Percentiles rank a stretch among this genome's conserved stretches.
These are phyloP conservation scores for Suillus alpinus DNA, from an alignment of 768 basidiomycete genomes.

Conservation along the genomic window DNA sequence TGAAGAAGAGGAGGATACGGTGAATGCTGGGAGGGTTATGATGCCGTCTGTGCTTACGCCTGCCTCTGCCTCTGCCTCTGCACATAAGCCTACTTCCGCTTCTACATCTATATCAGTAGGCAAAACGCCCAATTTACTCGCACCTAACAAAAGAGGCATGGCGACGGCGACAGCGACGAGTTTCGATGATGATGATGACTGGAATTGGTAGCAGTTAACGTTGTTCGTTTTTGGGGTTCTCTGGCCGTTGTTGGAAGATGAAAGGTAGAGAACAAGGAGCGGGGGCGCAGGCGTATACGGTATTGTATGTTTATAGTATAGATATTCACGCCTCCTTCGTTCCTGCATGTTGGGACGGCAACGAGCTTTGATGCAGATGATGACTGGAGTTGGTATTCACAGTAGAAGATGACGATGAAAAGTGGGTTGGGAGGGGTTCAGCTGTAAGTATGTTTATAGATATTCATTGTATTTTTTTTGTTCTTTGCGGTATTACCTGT, in stretches of 20 bases:
- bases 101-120: neutral
- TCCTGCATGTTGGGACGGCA: neutral
- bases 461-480: neutral
- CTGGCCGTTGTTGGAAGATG: neutral
- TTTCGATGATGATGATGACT: constrained; percentile 49
- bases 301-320: neutral
- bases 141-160: constrained; percentile 1
- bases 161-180: constrained; percentile 11
- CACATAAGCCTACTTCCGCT: too few species aligned
- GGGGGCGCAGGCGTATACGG: neutral
- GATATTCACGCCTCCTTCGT: neutral
- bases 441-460: neutral
- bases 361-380: neutral
- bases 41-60: constrained; percentile 32
- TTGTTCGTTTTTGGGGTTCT: neutral
- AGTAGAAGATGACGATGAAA: neutral
- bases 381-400: neutral
- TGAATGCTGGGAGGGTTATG: constrained; percentile 17
- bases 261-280: neutral
- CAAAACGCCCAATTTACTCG: constrained; percentile 1
- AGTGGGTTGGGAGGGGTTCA: neutral
- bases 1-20: constrained; percentile 30
- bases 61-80: constrained; percentile 3
- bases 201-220: constrained; percentile 50
- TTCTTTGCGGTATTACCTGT: neutral